These are phyloP conservation scores for Ormosia semicastrata DNA, from an alignment of 306 rosid species.

Conservation along the genomic window DNA sequence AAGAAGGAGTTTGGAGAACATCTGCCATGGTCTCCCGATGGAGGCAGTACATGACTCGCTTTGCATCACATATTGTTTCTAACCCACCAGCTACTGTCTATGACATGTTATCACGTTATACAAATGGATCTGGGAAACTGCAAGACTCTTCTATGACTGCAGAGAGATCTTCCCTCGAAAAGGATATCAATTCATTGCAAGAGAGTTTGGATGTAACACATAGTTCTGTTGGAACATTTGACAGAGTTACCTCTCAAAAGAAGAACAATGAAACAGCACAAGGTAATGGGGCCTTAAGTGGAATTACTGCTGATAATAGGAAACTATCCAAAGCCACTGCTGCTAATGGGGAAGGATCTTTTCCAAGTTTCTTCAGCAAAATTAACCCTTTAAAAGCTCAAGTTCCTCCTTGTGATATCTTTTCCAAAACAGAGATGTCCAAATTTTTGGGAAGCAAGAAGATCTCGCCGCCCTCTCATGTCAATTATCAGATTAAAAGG, in stretches of 20 bases:
- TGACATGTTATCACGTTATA: conserved; percentile 31
- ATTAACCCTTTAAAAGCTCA: conserved; percentile 80
- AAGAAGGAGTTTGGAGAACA: conserved; percentile 84
- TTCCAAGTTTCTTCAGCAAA: conserved; percentile 34
- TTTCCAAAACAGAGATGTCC: conserved; percentile 77
- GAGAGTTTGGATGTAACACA: conserved; percentile 31
- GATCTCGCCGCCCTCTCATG: conserved; percentile 58
- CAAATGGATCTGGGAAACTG: conserved; percentile 41
- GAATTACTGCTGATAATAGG: conserved; percentile 35
- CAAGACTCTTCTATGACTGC: conserved; percentile 30
- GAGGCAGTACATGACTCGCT: conserved; percentile 72
- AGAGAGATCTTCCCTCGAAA: conserved; percentile 36
- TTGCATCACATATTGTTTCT: conserved; percentile 41
- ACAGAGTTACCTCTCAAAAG: conserved; percentile 24
- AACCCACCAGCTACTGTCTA: conserved; percentile 38
- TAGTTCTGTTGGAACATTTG: conserved; percentile 33
- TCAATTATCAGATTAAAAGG: conserved; percentile 47
- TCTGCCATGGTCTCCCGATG: conserved; percentile 97
- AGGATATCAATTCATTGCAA: conserved; percentile 33
- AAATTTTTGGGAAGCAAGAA: conserved; percentile 56
- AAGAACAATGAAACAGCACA: conserved; percentile 22
- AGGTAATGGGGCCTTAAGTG: conserved; percentile 36
- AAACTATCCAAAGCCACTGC: conserved; percentile 40
- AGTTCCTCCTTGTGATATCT: conserved; percentile 74
- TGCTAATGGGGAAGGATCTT: conserved; percentile 39